Evolutionary conservation across 768 basidiomycete genomes (phyloP), one percentile per base, ranked within the genome.

Genomic region (Phaeolepiota aurea): DNA sequence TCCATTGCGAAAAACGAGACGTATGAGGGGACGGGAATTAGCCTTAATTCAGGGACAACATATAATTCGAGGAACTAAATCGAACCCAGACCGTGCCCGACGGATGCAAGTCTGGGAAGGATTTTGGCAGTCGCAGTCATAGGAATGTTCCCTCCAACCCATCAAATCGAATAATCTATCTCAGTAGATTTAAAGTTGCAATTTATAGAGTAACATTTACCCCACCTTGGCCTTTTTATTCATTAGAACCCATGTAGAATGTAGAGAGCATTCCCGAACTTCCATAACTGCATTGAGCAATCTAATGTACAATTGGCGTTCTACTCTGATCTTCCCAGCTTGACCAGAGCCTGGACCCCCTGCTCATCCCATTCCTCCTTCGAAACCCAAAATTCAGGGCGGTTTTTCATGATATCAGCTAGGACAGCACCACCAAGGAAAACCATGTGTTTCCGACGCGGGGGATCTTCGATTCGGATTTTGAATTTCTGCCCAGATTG

Each of bases 361-460:
- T 93, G 82, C 63, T 98, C 94, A 48, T 82, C 82, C 91, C 92
- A 97, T 61, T 97, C 92, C 49, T 89, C 88, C 47, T 85, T 73
- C 40, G 89, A 73, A 57, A 97, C 84, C 94, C 93, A 96, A 69
- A 98, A 99, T 55, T 90, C 87, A 56, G 87, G 78, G 7, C 89
- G 77, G 55, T 69, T 74, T 68, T 94, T 94, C 96, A 98, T 97
- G 64, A 98, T 97, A 62, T 98, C 94, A 2, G 92, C 94, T 20
- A 99, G 69, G 3, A 97, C 94, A n/a, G 91, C 94, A 35, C 96
- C 96, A 18, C 96, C 96, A 5, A 98, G 77, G 82, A 97, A 98
- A 25, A 97, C 94, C 93, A 96, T 96, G 63, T 97, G 94, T 64
- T 97, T 98, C 56, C 96, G 78, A 55, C 92, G 83, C 20, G 96